Evolutionary conservation across 164 flowering plant species (phyloP), one percentile per base, ranked within the genome.

Genomic region (Tetrastigma voinierianum): DNA sequence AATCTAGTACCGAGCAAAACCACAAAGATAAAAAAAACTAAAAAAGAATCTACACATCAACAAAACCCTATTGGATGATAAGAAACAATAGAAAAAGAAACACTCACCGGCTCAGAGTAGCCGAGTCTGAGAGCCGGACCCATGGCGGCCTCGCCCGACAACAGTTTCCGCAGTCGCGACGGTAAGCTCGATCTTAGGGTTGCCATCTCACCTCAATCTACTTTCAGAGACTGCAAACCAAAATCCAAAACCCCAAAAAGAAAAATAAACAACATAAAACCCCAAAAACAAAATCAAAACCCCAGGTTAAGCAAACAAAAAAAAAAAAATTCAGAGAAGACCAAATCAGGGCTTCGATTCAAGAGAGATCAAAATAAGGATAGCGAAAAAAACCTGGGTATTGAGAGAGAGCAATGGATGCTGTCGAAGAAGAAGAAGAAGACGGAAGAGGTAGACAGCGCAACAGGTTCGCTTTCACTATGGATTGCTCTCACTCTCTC

Each of bases 71-170:
- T 20, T 47, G 65, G 51, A n/a, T 16, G 16, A 18, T 13, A 45
- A 40, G 11, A 13, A 11, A 56, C n/a, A 58, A 16, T 40, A 17
- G 46, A 10, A 20, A 9, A 44, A 51, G 44, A 23, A 47, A 51
- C 53, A 82, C 91, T 78, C 53, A 91, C 98, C 20, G 98, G 78
- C 58, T 93, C 97, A 15, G 96, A n/a, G n/a, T n/a, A n/a, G n/a
- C n/a, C n/a, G n/a, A n/a, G n/a, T n/a, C n/a, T n/a, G n/a, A n/a
- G n/a, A 73, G 93, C 82, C 15, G 97, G 90, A 24, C 92, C 85
- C 20, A 87, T 69, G 45, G 83, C 70, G 46, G 82, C 83, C 62
- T 93, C 97, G 43, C 84, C 89, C 11, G 96, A 83, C n/a, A 93
- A 68, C 46, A 93, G 89, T 66, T 87, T 90, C 75, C 97, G 82